Evolutionary conservation across 1,284 basidiomycete species (phyloP).

Genomic region (Sporisorium scitamineum): DNA sequence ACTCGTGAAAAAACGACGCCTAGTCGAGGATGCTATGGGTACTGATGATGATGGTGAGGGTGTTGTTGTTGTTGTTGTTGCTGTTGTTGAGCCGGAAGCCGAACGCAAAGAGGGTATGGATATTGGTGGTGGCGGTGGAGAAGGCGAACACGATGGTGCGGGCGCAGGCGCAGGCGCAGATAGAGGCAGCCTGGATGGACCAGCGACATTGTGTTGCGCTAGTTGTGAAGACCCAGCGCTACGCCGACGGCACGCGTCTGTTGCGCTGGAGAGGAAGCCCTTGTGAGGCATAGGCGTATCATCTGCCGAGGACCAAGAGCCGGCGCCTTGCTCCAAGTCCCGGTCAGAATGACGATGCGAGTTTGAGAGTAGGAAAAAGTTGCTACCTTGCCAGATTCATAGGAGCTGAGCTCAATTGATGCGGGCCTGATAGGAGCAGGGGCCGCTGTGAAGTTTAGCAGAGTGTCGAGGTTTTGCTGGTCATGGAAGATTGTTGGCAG

Average conservation of each 20-base stretch:
- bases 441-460: neutral
- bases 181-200: slow-evolving; percentile 27
- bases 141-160: slow-evolving; percentile 7
- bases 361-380: neutral
- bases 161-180: slow-evolving; percentile 2
- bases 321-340: slow-evolving; percentile 25
- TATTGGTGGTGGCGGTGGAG: slow-evolving; percentile 41
- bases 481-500: neutral
- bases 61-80: slow-evolving; percentile 6
- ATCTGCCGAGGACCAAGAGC: slow-evolving; percentile 44
- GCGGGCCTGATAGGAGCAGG: slow-evolving; percentile 13
- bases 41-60: neutral
- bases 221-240: slow-evolving; percentile 12
- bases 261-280: slow-evolving; percentile 32
- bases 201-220: slow-evolving; percentile 17
- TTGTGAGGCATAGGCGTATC: slow-evolving; percentile 48
- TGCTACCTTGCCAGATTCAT: slow-evolving; percentile 34
- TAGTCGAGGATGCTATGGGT: neutral
- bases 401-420: neutral
- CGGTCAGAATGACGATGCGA: slow-evolving; percentile 21
- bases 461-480: neutral
- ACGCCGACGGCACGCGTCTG: slow-evolving; percentile 22
- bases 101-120: neutral
- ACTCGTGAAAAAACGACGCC: neutral
- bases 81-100: neutral